Evolutionary conservation across 192 early-diverging fungal species (phyloP), one percentile per base, ranked within the genome.

Genomic region (Mortierella alpina): DNA sequence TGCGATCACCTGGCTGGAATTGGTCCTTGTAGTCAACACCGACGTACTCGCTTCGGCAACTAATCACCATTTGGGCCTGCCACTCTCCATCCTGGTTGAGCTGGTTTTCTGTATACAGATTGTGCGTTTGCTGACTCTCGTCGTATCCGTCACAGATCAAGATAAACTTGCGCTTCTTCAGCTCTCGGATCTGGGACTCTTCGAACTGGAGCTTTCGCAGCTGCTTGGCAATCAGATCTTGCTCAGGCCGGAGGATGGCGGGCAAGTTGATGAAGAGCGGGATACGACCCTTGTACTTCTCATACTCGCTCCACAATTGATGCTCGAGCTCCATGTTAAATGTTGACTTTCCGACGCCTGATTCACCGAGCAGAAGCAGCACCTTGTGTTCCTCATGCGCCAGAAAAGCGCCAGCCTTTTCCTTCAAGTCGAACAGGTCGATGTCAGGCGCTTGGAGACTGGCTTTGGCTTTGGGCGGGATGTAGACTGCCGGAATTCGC

Each of bases 61-160:
- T 67, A 20, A 67, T 67, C 2, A 69, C 56, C 67, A 69, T 69
- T 23, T 59, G 15, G 15, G 57, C 56, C 11, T 6, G 11, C 67
- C 56, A 50, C 46, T 50, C 55, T 49, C 10, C 57, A 0, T 14
- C 7, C 17, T 58, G 42, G 22, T 69, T 69, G 42, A 69, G 55
- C 5, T 45, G 44, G 22, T 68, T 68, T 20, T 7, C 50, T 6
- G 14, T 22, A 22, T 69, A 49, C 7, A 69, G 31, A 31, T 69
- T 69, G 22, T 46, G 5, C 1, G 14, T 17, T 3, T 58, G 44
- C 23, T 47, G 55, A 39, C 44, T 49, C 31, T 69, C 67, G 45
- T 69, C 67, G 31, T 69, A 69, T 4, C 65, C 65, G 22, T 67
- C 65, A 20, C 65, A 67, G 22, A 67, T 67, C 42, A 67, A n/a